Evolutionary conservation across 441 rosid genomes (phyloP).

Genomic region (Theobroma grandiflorum): DNA sequence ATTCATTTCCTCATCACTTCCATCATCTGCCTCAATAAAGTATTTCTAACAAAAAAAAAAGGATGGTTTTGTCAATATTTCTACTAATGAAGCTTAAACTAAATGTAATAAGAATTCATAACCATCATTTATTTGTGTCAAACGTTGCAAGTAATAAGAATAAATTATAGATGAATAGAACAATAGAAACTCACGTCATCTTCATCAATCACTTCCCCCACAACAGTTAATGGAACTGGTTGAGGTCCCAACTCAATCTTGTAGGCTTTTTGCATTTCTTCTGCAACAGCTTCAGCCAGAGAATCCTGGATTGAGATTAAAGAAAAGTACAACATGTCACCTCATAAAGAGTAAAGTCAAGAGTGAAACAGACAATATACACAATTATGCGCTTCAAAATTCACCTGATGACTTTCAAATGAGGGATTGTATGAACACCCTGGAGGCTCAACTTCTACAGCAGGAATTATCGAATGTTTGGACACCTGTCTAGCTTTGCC

Average conservation of each 20-base stretch:
- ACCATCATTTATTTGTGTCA: background rate
- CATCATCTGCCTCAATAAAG: slow-evolving; percentile 75
- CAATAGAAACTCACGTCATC: slow-evolving; percentile 62
- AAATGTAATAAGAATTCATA: background rate
- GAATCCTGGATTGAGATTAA: slow-evolving; percentile 59
- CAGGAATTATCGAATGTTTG: slow-evolving; percentile 73
- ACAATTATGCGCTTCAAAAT: background rate
- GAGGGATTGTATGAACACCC: slow-evolving; percentile 93
- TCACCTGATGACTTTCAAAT: slow-evolving; percentile 81
- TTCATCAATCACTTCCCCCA: slow-evolving; percentile 61
- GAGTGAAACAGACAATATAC: background rate
- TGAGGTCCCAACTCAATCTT: slow-evolving; percentile 79
- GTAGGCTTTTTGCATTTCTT: slow-evolving; percentile 86
- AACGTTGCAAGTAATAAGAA: slow-evolving; percentile 9
- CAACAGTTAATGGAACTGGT: slow-evolving; percentile 82
- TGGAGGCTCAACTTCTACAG: slow-evolving; percentile 89
- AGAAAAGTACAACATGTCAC: background rate
- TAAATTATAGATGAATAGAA: background rate
- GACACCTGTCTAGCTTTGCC: slow-evolving; percentile 47
- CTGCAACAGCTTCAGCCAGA: slow-evolving; percentile 88
- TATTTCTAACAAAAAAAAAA: slow-evolving; percentile 49
- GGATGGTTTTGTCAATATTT: slow-evolving; percentile 19
- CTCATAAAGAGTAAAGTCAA: background rate
- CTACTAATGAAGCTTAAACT: background rate
- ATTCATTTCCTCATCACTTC: slow-evolving; percentile 51